Conservation (phyloP, 1,284 basidiomycete genomes). For the Sanghuangporus weigelae region DNA sequence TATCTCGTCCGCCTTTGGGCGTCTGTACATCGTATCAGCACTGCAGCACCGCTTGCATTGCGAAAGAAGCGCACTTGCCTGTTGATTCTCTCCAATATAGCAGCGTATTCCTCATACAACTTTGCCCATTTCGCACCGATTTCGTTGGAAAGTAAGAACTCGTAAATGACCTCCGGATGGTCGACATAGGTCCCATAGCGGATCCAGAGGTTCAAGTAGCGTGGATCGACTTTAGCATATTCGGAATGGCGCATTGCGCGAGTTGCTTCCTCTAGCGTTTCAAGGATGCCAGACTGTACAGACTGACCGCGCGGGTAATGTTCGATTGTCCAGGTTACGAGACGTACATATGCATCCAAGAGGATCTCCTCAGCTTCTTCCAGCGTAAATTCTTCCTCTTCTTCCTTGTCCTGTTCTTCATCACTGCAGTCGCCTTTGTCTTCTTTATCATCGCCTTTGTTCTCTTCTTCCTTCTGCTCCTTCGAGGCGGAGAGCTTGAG, state of each 20-base stretch:
- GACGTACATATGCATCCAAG: slow-evolving; percentile 53
- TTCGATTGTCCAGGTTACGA: slow-evolving; percentile 69
- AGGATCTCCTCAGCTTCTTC: slow-evolving; percentile 23
- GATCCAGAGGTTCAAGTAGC: slow-evolving; percentile 92
- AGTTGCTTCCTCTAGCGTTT: slow-evolving; percentile 79
- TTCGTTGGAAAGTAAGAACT: slow-evolving; percentile 84
- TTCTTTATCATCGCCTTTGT: slow-evolving; percentile 18
- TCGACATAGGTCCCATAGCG: slow-evolving; percentile 83
- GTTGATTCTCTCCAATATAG: slow-evolving; percentile 69
- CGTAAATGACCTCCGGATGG: slow-evolving; percentile 71
- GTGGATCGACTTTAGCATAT: slow-evolving; percentile 65
- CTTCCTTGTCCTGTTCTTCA: slow-evolving; percentile 44
- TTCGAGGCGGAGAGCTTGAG: slow-evolving; percentile 21
- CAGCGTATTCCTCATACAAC: slow-evolving; percentile 90
- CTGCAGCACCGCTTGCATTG: neutral
- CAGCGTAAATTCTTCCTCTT: slow-evolving; percentile 31
- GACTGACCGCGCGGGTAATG: slow-evolving; percentile 62
- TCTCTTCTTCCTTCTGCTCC: slow-evolving; percentile 25
- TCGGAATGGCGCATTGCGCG: slow-evolving; percentile 66
- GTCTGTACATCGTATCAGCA: slow-evolving; percentile 38
- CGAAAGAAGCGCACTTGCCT: slow-evolving; percentile 40
- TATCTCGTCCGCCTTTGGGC: slow-evolving; percentile 80
- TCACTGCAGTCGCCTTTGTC: slow-evolving; percentile 21
- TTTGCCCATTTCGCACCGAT: slow-evolving; percentile 79
- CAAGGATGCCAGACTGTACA: slow-evolving; percentile 72